Conservation (phyloP, 2,329 filamentous ascomycete genomes). For the Botrytis fragariae region DNA sequence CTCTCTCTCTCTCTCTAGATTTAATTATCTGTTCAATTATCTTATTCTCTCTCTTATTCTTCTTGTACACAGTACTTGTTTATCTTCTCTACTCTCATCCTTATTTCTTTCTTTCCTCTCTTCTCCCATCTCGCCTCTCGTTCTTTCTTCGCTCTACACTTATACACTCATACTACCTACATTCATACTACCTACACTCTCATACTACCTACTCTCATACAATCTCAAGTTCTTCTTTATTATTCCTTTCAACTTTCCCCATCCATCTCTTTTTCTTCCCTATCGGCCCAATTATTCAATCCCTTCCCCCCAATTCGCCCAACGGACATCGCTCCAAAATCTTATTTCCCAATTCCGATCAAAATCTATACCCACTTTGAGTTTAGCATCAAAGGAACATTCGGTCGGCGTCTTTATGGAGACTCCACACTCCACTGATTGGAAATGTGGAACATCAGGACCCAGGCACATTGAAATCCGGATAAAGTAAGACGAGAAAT, state of each 20-base stretch:
- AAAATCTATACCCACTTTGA: background rate
- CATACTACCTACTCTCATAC: background rate
- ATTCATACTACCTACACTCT: no score
- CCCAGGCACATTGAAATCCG: background rate
- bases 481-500: conserved; percentile 3
- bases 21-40: background rate
- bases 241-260: background rate
- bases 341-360: background rate
- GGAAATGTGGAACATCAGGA: background rate
- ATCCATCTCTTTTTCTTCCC: background rate
- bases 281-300: background rate
- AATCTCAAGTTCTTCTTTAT: no score
- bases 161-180: no score
- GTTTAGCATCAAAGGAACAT: background rate
- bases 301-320: background rate
- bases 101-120: no score
- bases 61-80: background rate
- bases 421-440: conserved; percentile 10
- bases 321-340: background rate
- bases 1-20: background rate
- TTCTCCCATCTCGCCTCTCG: no score
- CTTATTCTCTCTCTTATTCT: background rate
- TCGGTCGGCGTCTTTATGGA: conserved; percentile 13
- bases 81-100: background rate
- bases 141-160: no score